Base-by-base conservation (phyloP, 345 rosid genomes). In the Corchorus capsularis region DNA sequence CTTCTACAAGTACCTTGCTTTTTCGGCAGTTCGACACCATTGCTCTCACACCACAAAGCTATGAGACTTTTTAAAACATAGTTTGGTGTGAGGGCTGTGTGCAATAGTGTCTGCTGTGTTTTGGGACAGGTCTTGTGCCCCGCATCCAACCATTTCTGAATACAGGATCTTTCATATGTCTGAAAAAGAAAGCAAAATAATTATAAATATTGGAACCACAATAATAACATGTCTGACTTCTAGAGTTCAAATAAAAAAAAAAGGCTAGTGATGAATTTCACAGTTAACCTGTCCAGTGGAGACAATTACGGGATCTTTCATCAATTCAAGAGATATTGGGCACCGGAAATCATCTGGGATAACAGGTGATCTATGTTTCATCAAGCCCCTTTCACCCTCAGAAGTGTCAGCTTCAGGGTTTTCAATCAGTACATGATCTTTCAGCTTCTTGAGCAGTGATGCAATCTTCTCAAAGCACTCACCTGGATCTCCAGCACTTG, bases 251-350 rank as follows among this genome's bases (percentile, higher is more conserved):
- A 19, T 46, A 69, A 52, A 3, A 32, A 27, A 3, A 32, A 50
- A 32, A 32, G 52, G 32, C 52, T 22, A 67, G 0, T 15, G 79
- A 70, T 12, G 69, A 37, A 50, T 53, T 8, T 57, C 14, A 5
- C 12, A 20, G 41, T 11, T 68, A 78, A 96, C 98, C 98, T 96
- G 99, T 79, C 99, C 99, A 20, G 99, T 93, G 49, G 99, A 96
- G 77, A 96, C 93, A 19, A 96, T 96, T 13, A 96, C 99, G 10
- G 99, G 99, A 87, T 96, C 98, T 82, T 88, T 93, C 99, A 93
- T 96, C 82, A 93, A 81, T 81, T 96, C 99, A 55, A 96, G 97
- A 73, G 99, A 96, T 81, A 96, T 93, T 0, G 99, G 98, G 83
- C 99, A 96, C 16, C 97, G 97, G 57, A 96, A 96, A 84, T 93